Percentiles rank a stretch among this genome's conserved stretches.
phyloP scores from a whole-genome alignment of 768 basidiomycete genomes.

The Thelephora aurantiotincta region DNA sequence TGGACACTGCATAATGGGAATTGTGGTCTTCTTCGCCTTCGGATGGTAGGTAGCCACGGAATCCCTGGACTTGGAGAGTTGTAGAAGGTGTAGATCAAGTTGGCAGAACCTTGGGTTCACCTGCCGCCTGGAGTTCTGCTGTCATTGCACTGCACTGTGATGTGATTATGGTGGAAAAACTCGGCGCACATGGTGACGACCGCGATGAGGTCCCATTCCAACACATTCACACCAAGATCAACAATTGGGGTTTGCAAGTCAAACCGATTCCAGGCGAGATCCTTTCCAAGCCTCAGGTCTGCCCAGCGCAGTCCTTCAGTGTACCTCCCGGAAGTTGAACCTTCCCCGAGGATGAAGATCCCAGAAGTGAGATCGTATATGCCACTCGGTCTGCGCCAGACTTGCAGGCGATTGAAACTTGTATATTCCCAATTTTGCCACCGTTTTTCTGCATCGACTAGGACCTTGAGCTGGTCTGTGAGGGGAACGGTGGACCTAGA shows the following conservation, averaged over 20 bases:
- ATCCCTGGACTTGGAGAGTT: slow-evolving; percentile 9
- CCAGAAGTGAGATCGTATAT: slow-evolving; percentile 16
- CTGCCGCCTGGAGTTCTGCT: background rate
- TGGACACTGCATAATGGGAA: slow-evolving; percentile 7
- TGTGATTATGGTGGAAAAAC: background rate
- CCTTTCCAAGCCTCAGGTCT: background rate
- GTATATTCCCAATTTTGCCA: slow-evolving; percentile 7
- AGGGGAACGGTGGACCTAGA: background rate
- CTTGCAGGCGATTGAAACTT: slow-evolving; percentile 4
- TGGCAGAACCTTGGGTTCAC: slow-evolving; percentile 1
- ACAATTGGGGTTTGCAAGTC: slow-evolving; percentile 10
- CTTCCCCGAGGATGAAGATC: slow-evolving; percentile 10
- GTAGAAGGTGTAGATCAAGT: slow-evolving; percentile 9
- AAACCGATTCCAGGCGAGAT: slow-evolving; percentile 7
- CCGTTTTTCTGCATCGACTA: background rate
- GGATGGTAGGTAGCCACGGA: slow-evolving; percentile 8
- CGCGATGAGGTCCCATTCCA: slow-evolving; percentile 13
- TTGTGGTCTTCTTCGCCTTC: slow-evolving; percentile 7
- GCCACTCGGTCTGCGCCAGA: slow-evolving; percentile 9
- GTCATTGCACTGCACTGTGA: background rate
- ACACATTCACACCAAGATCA: slow-evolving; percentile 11
- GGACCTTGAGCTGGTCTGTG: slow-evolving; percentile 3
- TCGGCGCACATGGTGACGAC: slow-evolving; percentile 10
- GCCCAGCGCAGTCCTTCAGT: slow-evolving; percentile 1
- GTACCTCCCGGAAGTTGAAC: background rate